Conservation (phyloP, 1,284 basidiomycete species). For the Anthracocystis setariae region DNA sequence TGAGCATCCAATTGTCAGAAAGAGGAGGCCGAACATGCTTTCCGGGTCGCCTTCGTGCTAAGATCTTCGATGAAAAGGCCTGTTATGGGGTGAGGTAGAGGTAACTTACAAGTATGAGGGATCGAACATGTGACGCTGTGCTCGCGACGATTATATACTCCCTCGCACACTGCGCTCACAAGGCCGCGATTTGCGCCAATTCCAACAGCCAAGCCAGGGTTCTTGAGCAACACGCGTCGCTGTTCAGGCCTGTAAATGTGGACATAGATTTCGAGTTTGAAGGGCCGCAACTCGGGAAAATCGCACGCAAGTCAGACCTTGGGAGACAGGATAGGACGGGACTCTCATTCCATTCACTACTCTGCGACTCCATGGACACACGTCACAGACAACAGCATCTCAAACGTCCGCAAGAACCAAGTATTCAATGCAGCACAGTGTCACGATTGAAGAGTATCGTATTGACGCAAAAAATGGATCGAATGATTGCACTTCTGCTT, state of each 20-base stretch:
- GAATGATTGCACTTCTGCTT: conserved; percentile 11
- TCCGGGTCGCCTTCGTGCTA: not conserved
- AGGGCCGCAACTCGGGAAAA: conserved; percentile 11
- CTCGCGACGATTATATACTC: conserved; percentile 22
- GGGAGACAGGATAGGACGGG: too few relatives aligned
- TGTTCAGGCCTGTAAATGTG: too few relatives aligned
- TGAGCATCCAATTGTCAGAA: too few relatives aligned
- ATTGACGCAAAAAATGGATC: not conserved
- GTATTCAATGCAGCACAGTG: not conserved
- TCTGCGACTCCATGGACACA: too few relatives aligned
- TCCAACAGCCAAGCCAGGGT: not conserved
- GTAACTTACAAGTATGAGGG: conserved; percentile 49
- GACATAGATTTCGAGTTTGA: conserved; percentile 33
- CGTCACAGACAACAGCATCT: not conserved
- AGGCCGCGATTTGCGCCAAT: conserved; percentile 12
- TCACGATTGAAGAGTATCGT: not conserved
- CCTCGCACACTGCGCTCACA: not conserved
- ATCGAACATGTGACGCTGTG: not conserved
- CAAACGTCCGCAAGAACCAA: not conserved
- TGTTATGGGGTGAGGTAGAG: conserved; percentile 14
- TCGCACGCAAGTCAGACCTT: not conserved
- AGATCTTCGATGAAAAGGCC: conserved; percentile 1
- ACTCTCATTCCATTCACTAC: too few relatives aligned
- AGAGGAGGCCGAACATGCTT: not conserved
- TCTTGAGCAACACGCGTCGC: conserved; percentile 5